A percentile compares a stretch with the other conserved stretches of the same genome.
Conservation (phyloP, 2,329 filamentous ascomycete species). For the Microcyclospora pomicola region DNA sequence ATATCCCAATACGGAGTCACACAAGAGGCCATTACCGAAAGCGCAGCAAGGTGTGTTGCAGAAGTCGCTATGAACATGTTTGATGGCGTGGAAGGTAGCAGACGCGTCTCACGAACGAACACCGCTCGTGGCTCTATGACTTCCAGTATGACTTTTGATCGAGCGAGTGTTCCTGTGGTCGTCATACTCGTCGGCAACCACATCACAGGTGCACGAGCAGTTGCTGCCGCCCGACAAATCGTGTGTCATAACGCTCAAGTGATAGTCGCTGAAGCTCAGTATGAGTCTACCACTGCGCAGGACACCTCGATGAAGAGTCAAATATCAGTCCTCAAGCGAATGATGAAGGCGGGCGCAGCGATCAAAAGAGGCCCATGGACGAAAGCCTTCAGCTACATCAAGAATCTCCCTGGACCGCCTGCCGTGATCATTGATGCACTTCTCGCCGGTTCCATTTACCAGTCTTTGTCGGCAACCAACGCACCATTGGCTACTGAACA, state of each 20-base stretch:
- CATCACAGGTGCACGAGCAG: slow-evolving; percentile 68
- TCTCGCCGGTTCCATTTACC: slow-evolving; percentile 76
- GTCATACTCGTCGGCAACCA: slow-evolving; percentile 93
- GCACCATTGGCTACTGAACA: slow-evolving; percentile 39
- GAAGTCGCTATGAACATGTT: slow-evolving; percentile 52
- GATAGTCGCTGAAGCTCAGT: slow-evolving; percentile 69
- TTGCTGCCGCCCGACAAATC: slow-evolving; percentile 76
- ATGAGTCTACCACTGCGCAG: slow-evolving; percentile 69
- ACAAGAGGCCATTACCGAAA: slow-evolving; percentile 84
- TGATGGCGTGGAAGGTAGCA: slow-evolving; percentile 9
- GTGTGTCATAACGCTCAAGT: slow-evolving; percentile 71
- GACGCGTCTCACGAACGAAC: slow-evolving; percentile 18
- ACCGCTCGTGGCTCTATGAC: slow-evolving; percentile 46
- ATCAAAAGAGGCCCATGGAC: slow-evolving; percentile 45
- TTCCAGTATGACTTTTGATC: slow-evolving; percentile 40
- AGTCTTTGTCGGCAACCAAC: slow-evolving; percentile 51
- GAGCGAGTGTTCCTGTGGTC: slow-evolving; percentile 40
- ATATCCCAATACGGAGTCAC: slow-evolving; percentile 75
- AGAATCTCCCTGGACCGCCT: slow-evolving; percentile 47
- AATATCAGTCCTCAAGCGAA: slow-evolving; percentile 67
- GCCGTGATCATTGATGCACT: slow-evolving; percentile 81
- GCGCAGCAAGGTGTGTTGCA: slow-evolving; percentile 75
- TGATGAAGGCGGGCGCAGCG: slow-evolving; percentile 44
- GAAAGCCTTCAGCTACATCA: slow-evolving; percentile 40
- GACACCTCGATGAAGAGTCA: slow-evolving; percentile 71